A percentile compares a stretch with the other conserved stretches of the same genome.
Evolutionary conservation across 345 rosid species (phyloP).

Genomic region (Aquilaria malaccensis): DNA sequence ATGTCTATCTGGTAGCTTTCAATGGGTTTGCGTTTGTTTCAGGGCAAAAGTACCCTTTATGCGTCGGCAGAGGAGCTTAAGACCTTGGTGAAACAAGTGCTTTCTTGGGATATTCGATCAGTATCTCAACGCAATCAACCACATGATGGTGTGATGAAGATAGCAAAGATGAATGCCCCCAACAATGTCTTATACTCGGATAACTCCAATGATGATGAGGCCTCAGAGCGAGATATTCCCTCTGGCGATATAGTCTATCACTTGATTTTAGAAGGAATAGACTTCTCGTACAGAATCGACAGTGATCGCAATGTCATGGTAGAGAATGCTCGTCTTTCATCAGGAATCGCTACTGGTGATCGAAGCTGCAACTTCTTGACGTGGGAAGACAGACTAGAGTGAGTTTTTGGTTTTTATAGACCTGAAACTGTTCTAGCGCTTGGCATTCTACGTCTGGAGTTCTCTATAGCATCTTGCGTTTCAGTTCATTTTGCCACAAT

Average conservation of each 20-base stretch:
- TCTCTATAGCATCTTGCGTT: background rate
- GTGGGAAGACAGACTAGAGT: constrained; percentile 26
- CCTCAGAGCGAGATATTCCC: constrained; percentile 3
- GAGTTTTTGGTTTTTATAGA: background rate
- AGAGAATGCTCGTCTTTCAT: constrained; percentile 33
- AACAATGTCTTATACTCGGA: constrained; percentile 15
- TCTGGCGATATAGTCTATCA: constrained; percentile 40
- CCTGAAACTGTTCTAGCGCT: background rate
- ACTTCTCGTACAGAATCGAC: constrained; percentile 68
- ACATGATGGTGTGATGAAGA: constrained; percentile 19
- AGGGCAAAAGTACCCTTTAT: constrained; percentile 71
- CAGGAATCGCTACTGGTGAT: constrained; percentile 6
- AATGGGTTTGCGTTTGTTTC: constrained; percentile 14
- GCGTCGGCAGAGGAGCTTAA: constrained; percentile 58
- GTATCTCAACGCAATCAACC: constrained; percentile 65
- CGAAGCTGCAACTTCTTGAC: constrained; percentile 15
- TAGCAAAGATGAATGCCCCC: constrained; percentile 8
- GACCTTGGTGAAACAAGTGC: constrained; percentile 60
- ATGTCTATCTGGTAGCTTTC: background rate
- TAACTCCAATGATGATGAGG: constrained; percentile 19
- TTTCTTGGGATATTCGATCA: constrained; percentile 95
- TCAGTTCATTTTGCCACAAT: background rate
- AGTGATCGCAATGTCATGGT: constrained; percentile 45
- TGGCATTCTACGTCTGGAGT: background rate
- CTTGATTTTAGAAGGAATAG: constrained; percentile 66